phyloP scores from a whole-genome alignment of 257 asterid genomes.

The Anisodus tanguticus region DNA sequence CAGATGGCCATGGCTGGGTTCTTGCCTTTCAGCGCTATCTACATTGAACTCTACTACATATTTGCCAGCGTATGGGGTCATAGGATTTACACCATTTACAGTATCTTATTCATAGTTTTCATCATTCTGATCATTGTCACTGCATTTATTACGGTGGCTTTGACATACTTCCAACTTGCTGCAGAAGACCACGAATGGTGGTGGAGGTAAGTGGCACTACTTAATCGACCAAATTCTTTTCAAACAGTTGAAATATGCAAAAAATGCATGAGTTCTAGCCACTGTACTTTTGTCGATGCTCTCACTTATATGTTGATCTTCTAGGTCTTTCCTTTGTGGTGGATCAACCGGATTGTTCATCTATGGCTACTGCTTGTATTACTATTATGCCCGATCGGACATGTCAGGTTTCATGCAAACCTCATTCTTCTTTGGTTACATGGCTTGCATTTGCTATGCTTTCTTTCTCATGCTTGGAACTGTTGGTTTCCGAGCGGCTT shows the following conservation, averaged over 20 bases:
- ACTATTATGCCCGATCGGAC: conserved; percentile 41
- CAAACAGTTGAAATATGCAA: conserved; percentile 4
- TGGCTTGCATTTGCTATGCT: conserved; percentile 45
- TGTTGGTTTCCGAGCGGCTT: conserved; percentile 45
- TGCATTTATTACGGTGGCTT: conserved; percentile 42
- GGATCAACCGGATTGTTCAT: conserved; percentile 47
- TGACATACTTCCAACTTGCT: conserved; percentile 44
- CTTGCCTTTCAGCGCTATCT: conserved; percentile 46
- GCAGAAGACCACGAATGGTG: conserved; percentile 49
- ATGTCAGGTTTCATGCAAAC: conserved; percentile 49
- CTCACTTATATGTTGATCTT: background rate
- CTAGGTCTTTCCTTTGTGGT: conserved; percentile 44
- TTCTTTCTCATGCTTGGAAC: conserved; percentile 47
- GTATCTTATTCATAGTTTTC: conserved; percentile 41
- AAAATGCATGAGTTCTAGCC: background rate
- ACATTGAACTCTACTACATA: conserved; percentile 43
- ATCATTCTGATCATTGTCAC: conserved; percentile 42
- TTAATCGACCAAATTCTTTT: background rate
- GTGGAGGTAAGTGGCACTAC: conserved; percentile 38
- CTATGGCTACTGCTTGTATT: conserved; percentile 43
- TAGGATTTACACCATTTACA: conserved; percentile 41
- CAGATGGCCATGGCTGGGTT: conserved; percentile 52
- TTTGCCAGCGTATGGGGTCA: conserved; percentile 51
- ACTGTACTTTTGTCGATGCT: conserved; percentile 1
- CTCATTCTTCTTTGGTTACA: conserved; percentile 45